Evolutionary conservation across 2,329 filamentous ascomycete genomes (phyloP).

Genomic region (Raffaelea deltoideospora): DNA sequence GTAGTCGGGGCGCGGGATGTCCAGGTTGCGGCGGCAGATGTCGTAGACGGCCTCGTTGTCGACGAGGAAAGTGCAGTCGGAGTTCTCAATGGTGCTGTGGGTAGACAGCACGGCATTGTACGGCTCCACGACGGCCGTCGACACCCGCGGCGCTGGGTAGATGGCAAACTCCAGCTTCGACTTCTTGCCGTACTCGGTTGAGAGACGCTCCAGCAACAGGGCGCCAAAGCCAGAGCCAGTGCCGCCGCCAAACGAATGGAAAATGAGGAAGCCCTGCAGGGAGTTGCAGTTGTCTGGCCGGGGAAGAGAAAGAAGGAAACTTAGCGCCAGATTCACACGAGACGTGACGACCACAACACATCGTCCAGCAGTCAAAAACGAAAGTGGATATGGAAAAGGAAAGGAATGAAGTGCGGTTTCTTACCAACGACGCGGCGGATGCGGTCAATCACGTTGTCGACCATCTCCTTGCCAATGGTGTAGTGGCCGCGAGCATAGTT

Average conservation of each 20-base stretch:
- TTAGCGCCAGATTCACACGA: too few species aligned
- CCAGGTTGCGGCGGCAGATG: conserved; percentile 58
- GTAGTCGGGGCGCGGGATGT: conserved; percentile 53
- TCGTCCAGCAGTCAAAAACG: too few species aligned
- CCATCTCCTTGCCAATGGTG: conserved; percentile 64
- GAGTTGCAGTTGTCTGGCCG: conserved; percentile 53
- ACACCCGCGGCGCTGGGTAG: conserved; percentile 55
- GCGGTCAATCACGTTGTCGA: conserved; percentile 53
- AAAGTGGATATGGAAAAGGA: too few species aligned
- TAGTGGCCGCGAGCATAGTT: conserved; percentile 67
- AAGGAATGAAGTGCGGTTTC: too few species aligned
- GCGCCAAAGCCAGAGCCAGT: conserved; percentile 60
- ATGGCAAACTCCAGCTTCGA: conserved; percentile 63
- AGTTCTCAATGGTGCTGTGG: conserved; percentile 63
- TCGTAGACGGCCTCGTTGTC: conserved; percentile 65
- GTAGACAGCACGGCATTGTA: conserved; percentile 62
- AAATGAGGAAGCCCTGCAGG: conserved; percentile 59
- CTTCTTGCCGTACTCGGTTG: conserved; percentile 64
- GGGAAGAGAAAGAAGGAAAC: not conserved
- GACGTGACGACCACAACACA: too few species aligned
- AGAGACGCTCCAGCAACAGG: conserved; percentile 55
- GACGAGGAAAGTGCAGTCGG: conserved; percentile 65
- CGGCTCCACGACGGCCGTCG: conserved; percentile 56
- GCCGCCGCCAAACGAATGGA: conserved; percentile 61
- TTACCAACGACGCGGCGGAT: conserved; percentile 54